These are phyloP conservation scores for Bauhinia variegata DNA, from an alignment of 306 rosid species.

Conservation along the genomic window DNA sequence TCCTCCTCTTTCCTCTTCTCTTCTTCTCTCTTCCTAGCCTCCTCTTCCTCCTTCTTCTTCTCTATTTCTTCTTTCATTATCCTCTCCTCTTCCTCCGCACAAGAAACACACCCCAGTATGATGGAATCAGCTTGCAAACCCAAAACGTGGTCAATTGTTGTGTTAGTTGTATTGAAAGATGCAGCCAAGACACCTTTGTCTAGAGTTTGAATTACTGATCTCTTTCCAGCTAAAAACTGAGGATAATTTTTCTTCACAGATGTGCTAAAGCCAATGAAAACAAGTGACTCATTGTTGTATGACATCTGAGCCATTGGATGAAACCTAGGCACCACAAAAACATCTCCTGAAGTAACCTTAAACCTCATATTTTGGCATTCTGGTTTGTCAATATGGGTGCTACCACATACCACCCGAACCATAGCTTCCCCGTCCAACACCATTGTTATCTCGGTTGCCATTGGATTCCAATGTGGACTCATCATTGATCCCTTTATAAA, in stretches of 20 bases:
- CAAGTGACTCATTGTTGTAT: slow-evolving; percentile 63
- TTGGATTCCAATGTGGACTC: slow-evolving; percentile 96
- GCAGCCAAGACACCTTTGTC: slow-evolving; percentile 61
- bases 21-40: slow-evolving; percentile 18
- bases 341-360: slow-evolving; percentile 70
- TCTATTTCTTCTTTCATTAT: slow-evolving; percentile 55
- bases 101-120: slow-evolving; percentile 66
- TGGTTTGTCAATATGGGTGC: slow-evolving; percentile 36
- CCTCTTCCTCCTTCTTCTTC: slow-evolving; percentile 41
- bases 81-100: slow-evolving; percentile 84
- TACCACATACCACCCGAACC: slow-evolving; percentile 65
- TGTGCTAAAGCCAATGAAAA: slow-evolving; percentile 83
- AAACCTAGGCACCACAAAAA: slow-evolving; percentile 72
- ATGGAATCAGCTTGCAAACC: slow-evolving; percentile 51
- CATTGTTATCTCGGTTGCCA: slow-evolving; percentile 69
- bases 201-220: slow-evolving; percentile 56
- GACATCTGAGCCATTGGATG: slow-evolving; percentile 94
- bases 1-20: slow-evolving; percentile 7
- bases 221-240: slow-evolving; percentile 73
- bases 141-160: slow-evolving; percentile 55
- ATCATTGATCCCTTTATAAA: slow-evolving; percentile 69
- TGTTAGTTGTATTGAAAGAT: slow-evolving; percentile 60
- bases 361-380: slow-evolving; percentile 64
- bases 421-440: slow-evolving; percentile 72
- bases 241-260: slow-evolving; percentile 50